phyloP scores from a whole-genome alignment of 768 basidiomycete genomes.

The Naganishia vaughanmartiniae region DNA sequence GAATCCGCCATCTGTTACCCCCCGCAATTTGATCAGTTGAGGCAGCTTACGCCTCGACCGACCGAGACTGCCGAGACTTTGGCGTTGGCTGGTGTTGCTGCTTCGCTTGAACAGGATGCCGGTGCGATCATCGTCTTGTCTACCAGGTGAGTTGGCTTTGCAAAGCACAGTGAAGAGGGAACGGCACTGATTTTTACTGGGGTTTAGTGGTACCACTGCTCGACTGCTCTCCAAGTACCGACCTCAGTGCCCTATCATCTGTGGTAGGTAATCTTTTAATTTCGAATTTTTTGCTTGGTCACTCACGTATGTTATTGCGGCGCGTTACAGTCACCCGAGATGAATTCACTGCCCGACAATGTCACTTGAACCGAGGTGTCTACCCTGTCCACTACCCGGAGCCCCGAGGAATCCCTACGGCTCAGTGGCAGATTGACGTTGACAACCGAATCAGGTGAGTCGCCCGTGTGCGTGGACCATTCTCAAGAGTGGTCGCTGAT shows the following conservation, averaged over 20 bases:
- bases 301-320: neutral
- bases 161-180: neutral
- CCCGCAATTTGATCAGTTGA: constrained; percentile 85
- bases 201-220: constrained; percentile 76
- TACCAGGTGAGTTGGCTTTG: constrained; percentile 58
- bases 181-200: neutral
- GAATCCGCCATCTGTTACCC: constrained; percentile 94
- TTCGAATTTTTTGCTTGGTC: neutral
- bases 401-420: constrained; percentile 78
- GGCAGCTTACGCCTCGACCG: constrained; percentile 73
- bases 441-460: constrained; percentile 59
- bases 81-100: constrained; percentile 91
- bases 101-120: constrained; percentile 90
- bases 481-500: constrained; percentile 14
- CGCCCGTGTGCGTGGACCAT: constrained; percentile 36
- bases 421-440: constrained; percentile 96
- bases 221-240: constrained; percentile 95
- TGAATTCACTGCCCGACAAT: constrained; percentile 90
- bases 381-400: constrained; percentile 97
- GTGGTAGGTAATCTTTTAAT: constrained; percentile 60
- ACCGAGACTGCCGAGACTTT: constrained; percentile 94
- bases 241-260: constrained; percentile 88
- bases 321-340: constrained; percentile 77
- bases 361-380: constrained; percentile 92
- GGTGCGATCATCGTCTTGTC: constrained; percentile 93